Evolutionary conservation across 176 grass and related monocot genomes (phyloP).

Genomic region (Triticum monococcum): DNA sequence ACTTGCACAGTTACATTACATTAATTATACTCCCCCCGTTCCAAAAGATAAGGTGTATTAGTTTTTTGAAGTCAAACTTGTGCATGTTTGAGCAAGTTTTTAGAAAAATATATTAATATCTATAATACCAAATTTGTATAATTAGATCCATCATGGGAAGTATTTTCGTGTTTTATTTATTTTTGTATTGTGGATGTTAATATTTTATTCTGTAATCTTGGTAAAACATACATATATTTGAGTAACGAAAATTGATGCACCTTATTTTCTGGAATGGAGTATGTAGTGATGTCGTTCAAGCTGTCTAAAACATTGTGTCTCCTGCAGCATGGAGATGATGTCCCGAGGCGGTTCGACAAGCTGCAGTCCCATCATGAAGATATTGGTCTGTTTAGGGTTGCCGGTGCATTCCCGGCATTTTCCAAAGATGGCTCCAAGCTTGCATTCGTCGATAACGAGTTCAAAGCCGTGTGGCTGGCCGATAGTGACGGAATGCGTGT

Average conservation of each 20-base stretch:
- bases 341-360: constrained; percentile 2
- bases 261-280: too few species aligned
- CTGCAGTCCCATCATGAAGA: background rate
- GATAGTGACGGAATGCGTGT: constrained; percentile 5
- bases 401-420: constrained; percentile 21
- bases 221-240: too few species aligned
- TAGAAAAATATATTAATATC: too few species aligned
- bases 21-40: background rate
- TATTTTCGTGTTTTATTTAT: too few species aligned
- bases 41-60: too few species aligned
- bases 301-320: background rate
- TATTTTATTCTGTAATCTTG: too few species aligned
- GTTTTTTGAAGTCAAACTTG: too few species aligned
- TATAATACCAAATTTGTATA: too few species aligned
- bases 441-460: background rate
- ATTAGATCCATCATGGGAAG: too few species aligned
- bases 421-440: constrained; percentile 9
- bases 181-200: too few species aligned
- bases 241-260: too few species aligned
- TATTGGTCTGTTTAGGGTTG: background rate
- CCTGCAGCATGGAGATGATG: background rate
- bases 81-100: too few species aligned
- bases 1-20: background rate
- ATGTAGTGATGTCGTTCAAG: background rate
- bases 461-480: background rate